Conservation (phyloP, 2,329 filamentous ascomycete species). For the Fusarium sp. region DNA sequence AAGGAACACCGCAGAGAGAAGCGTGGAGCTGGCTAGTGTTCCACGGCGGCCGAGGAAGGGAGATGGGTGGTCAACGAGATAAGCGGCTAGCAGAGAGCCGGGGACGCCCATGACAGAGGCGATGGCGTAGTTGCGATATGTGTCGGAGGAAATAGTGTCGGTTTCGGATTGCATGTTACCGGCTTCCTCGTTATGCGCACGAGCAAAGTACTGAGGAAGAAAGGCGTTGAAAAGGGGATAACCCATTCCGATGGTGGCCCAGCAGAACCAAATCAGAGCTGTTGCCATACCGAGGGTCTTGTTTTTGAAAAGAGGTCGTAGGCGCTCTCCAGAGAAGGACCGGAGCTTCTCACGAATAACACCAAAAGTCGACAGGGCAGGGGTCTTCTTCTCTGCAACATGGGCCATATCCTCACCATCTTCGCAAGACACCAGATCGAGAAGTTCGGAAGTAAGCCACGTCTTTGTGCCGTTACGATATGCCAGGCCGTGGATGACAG, state of each 20-base stretch:
- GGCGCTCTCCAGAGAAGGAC: slow-evolving; percentile 75
- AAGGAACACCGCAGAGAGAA: slow-evolving; percentile 76
- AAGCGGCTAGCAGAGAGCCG: slow-evolving; percentile 80
- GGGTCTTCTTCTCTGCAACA: slow-evolving; percentile 26
- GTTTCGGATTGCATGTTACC: slow-evolving; percentile 50
- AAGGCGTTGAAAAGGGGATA: slow-evolving; percentile 93
- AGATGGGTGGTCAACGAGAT: slow-evolving; percentile 74
- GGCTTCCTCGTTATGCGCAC: slow-evolving; percentile 60
- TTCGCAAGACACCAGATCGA: slow-evolving; percentile 66
- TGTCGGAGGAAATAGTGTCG: slow-evolving; percentile 58
- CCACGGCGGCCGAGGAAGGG: slow-evolving; percentile 76
- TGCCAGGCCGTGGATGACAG: slow-evolving; percentile 83
- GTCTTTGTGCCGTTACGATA: slow-evolving; percentile 76
- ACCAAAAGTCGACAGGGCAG: slow-evolving; percentile 46
- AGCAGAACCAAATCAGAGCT: slow-evolving; percentile 78
- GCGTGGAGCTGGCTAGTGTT: slow-evolving; percentile 76
- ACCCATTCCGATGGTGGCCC: slow-evolving; percentile 86
- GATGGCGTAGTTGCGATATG: slow-evolving; percentile 87
- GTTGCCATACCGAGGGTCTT: slow-evolving; percentile 66
- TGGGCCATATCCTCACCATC: slow-evolving; percentile 49
- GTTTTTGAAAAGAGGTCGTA: slow-evolving; percentile 73
- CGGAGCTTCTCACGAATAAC: slow-evolving; percentile 70
- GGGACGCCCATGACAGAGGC: slow-evolving; percentile 82
- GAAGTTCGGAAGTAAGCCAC: slow-evolving; percentile 80
- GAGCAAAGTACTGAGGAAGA: slow-evolving; percentile 84